phyloP scores from a whole-genome alignment of 2,329 filamentous ascomycete species.

The Phialophora chinensis region DNA sequence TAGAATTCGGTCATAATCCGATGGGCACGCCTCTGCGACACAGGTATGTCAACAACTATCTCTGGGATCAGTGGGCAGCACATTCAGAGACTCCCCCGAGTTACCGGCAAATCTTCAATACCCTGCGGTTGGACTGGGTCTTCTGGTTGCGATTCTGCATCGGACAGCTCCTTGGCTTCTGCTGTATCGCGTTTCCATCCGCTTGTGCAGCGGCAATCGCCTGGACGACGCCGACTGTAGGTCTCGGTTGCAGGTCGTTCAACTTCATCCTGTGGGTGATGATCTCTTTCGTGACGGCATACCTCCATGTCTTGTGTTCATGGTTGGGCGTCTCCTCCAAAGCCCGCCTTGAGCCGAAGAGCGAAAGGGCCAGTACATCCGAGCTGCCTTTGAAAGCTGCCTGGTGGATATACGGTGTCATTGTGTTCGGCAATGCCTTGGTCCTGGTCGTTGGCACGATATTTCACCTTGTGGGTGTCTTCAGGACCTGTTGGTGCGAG shows the following conservation, averaged over 20 bases:
- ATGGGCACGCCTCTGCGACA: slow-evolving; percentile 3
- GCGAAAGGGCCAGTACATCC: background rate
- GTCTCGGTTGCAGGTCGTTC: slow-evolving; percentile 8
- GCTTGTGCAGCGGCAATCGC: background rate
- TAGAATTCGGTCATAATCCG: background rate
- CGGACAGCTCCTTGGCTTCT: background rate
- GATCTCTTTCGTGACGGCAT: background rate
- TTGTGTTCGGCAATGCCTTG: slow-evolving; percentile 12
- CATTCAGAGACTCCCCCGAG: background rate
- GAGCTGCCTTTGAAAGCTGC: background rate
- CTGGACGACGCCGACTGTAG: slow-evolving; percentile 11
- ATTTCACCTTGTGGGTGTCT: slow-evolving; percentile 11
- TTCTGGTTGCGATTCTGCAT: background rate
- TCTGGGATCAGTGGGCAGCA: slow-evolving; percentile 4
- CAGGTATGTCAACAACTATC: slow-evolving; percentile 6
- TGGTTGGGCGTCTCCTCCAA: background rate
- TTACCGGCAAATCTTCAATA: no score
- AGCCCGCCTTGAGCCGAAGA: background rate
- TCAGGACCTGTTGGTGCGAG: slow-evolving; percentile 9
- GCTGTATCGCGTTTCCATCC: background rate
- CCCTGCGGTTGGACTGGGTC: background rate
- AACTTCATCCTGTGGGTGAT: slow-evolving; percentile 13
- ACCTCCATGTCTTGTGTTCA: slow-evolving; percentile 1
- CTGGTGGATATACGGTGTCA: background rate
- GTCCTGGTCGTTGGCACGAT: slow-evolving; percentile 12